Evolutionary conservation across 352 stramenopile species (phyloP).

Genomic region (Phytophthora cryptogea): DNA sequence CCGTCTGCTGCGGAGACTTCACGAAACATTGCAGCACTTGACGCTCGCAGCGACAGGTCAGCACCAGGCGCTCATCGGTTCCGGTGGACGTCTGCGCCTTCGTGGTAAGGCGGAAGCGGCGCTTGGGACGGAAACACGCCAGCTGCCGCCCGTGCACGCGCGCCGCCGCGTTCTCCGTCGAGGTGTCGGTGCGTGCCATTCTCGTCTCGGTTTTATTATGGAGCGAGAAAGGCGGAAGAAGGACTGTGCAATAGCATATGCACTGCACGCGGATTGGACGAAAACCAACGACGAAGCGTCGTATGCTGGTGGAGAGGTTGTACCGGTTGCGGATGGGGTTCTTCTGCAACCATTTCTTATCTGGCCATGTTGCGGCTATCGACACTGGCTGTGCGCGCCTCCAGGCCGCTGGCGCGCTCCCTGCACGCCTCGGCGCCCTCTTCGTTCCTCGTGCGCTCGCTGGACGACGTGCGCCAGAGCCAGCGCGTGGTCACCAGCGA

Average conservation of each 20-base stretch:
- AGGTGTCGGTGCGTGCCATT: constrained; percentile 10
- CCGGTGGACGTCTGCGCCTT: constrained; percentile 3
- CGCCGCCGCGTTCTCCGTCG: background rate
- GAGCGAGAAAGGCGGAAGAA: background rate
- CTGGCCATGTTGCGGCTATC: constrained; percentile 16
- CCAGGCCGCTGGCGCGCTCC: constrained; percentile 21
- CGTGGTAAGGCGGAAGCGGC: constrained; percentile 44
- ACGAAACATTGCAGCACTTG: constrained; percentile 54
- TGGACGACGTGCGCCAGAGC: constrained; percentile 49
- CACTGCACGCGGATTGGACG: background rate
- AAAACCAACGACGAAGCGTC: background rate
- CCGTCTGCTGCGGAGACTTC: constrained; percentile 8
- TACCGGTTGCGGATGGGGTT: background rate
- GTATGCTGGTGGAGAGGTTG: background rate
- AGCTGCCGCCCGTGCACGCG: constrained; percentile 53
- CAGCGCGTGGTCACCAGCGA: constrained; percentile 46
- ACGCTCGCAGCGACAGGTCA: constrained; percentile 49
- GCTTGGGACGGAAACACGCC: constrained; percentile 65
- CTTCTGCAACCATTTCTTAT: background rate
- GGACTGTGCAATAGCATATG: background rate
- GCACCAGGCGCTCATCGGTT: constrained; percentile 14
- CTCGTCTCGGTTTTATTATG: constrained; percentile 6
- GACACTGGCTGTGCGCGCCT: constrained; percentile 1
- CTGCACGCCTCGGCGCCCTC: constrained; percentile 47
- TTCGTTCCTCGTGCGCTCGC: constrained; percentile 58